Base-by-base conservation (phyloP, 352 stramenopile species). In the Phytophthora syringae region DNA sequence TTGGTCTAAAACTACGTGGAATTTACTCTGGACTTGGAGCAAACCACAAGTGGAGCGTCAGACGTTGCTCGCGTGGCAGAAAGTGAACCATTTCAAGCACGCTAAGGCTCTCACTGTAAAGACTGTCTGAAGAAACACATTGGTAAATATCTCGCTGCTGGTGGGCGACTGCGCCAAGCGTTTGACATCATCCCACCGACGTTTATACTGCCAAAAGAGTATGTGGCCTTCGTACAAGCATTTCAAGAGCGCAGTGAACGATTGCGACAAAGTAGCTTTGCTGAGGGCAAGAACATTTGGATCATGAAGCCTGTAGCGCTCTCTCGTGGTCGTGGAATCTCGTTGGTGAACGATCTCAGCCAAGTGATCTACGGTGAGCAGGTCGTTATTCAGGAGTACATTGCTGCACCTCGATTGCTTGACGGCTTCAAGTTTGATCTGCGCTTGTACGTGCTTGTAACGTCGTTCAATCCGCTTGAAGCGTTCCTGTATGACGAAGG, bases 291-390 rank as follows among this genome's bases (percentile, higher is more conserved):
- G 37, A 98, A 97, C 47, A 85, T 96, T 49, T 98, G 94, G 95
- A 98, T 98, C 67, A 92, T 98, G 75, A 98, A 98, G 54, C 95
- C 95, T 7, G 83, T 98, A 13, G 89, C 90, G 7, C 77, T 97
- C 13, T 97, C 89, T 10, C 82, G 95, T 56, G 95, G 95, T 3
- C 86, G 95, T 24, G 95, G 95, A n/a, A 98, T 98, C 52, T 95
- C 79, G 50, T 68, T 98, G 5, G 74, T 98, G n/a, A 84, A 93
- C 45, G 79, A 96, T 57, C 64, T 98, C 32, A 80, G 72, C 34
- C 74, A 97, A 42, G 80, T 98, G 18, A 82, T 92, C 20, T 98
- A 98, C 77, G 80, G 79, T 9, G 80, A 97, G 50, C 84, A 85
- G 28, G 86, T 96, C 9, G 89, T 98, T 22, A 82, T 97, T 42